A percentile compares a stretch with the other conserved stretches of the same genome.
Evolutionary conservation across 2,329 filamentous ascomycete species (phyloP).

Genomic region (Neofusicoccum kwambonambiense): DNA sequence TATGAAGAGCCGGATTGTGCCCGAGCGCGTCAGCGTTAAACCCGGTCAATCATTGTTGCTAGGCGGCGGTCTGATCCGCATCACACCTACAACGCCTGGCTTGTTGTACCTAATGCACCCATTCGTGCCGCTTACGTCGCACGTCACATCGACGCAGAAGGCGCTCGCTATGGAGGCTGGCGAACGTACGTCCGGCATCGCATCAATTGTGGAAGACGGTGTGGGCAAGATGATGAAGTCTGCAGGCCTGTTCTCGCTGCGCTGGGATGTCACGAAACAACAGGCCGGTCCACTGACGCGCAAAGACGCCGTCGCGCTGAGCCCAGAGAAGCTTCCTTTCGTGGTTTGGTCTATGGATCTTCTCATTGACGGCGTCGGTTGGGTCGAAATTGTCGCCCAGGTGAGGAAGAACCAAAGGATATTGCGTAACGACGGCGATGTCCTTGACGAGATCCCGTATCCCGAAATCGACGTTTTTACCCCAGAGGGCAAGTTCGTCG

Average conservation of each 20-base stretch:
- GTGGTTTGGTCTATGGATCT: conserved; percentile 78
- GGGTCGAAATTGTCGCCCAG: conserved; percentile 85
- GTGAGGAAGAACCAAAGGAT: conserved; percentile 54
- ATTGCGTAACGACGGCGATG: conserved; percentile 17
- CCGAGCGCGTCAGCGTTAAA: conserved; percentile 71
- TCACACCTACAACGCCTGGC: conserved; percentile 70
- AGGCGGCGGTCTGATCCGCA: conserved; percentile 76
- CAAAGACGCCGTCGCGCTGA: conserved; percentile 60
- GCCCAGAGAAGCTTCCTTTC: conserved; percentile 72
- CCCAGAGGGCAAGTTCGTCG: conserved; percentile 80
- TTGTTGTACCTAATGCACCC: conserved; percentile 75
- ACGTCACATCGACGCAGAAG: conserved; percentile 78
- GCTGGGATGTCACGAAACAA: conserved; percentile 78
- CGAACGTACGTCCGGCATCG: conserved; percentile 57
- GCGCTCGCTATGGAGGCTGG: conserved; percentile 71
- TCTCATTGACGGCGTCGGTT: conserved; percentile 87
- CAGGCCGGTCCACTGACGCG: conserved; percentile 72
- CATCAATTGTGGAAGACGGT: conserved; percentile 56
- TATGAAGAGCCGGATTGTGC: conserved; percentile 74
- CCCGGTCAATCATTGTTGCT: conserved; percentile 78
- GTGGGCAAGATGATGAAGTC: conserved; percentile 35
- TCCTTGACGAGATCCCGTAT: conserved; percentile 57
- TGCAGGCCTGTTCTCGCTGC: conserved; percentile 73
- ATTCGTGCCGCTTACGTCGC: conserved; percentile 75
- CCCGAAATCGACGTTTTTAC: conserved; percentile 81